These are phyloP conservation scores for Quercus cerris DNA, from an alignment of 306 rosid genomes.

Conservation along the genomic window DNA sequence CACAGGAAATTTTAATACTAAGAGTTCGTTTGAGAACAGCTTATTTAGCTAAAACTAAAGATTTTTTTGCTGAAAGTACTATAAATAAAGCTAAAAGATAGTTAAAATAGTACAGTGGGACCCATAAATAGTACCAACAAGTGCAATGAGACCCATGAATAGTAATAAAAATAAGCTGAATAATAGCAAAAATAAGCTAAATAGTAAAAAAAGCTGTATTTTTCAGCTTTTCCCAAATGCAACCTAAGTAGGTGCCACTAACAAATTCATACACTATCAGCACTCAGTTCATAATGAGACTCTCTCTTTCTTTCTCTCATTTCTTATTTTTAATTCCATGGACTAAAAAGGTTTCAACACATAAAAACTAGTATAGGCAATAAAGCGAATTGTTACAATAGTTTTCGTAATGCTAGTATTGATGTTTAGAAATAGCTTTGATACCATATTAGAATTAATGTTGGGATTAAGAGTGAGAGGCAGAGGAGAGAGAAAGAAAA, in stretches of 20 bases:
- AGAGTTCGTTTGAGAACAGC: rapidly evolving
- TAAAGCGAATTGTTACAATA: not conserved
- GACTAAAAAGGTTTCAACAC: not conserved
- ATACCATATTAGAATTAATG: no score
- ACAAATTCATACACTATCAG: not conserved
- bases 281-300: not conserved
- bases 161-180: no score
- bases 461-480: no score
- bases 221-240: no score
- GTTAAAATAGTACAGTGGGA: no score
- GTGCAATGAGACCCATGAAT: no score
- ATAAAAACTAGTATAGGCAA: not conserved
- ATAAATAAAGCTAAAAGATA: rapidly evolving
- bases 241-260: not conserved
- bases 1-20: not conserved
- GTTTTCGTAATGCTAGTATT: not conserved
- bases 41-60: no score
- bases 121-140: rapidly evolving
- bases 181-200: no score
- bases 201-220: no score
- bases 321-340: not conserved
- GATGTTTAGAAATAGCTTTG: no score
- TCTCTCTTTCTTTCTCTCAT: not conserved
- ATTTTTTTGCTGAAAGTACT: no score
- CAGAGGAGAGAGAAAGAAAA: no score